Evolutionary conservation across 768 basidiomycete species (phyloP).

Genomic region (Krasilnikovozyma curviuscula): DNA sequence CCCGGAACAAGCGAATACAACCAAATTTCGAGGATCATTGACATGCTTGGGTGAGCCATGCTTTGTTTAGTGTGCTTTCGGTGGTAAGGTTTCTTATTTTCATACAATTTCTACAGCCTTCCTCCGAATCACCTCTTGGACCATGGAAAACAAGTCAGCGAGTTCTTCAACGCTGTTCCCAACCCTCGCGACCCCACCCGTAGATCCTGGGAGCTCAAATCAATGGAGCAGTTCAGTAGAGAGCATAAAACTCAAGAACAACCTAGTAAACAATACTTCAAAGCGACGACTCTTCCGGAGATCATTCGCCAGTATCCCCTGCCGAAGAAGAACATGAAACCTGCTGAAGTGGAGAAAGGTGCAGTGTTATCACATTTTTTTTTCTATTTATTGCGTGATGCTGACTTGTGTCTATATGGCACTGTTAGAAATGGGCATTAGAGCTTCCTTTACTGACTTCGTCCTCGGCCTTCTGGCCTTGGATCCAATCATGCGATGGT

Average conservation of each 20-base stretch:
- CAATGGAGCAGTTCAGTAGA: constrained; percentile 79
- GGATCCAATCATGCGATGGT: constrained; percentile 90
- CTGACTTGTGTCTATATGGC: not conserved
- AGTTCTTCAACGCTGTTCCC: constrained; percentile 92
- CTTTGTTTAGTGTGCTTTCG: not conserved
- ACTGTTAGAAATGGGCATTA: constrained; percentile 64
- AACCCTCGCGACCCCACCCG: constrained; percentile 1
- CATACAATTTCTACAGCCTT: constrained; percentile 34
- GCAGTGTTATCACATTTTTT: constrained; percentile 15
- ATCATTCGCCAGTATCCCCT: constrained; percentile 94
- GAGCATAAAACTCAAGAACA: constrained; percentile 94
- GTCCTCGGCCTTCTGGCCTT: constrained; percentile 82
- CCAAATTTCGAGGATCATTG: constrained; percentile 86
- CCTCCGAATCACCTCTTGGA: constrained; percentile 88
- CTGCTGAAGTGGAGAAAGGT: constrained; percentile 78
- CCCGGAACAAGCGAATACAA: constrained; percentile 99
- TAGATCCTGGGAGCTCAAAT: constrained; percentile 69
- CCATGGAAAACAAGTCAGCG: constrained; percentile 78
- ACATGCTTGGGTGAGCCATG: constrained; percentile 79
- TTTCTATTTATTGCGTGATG: not conserved
- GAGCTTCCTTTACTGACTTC: constrained; percentile 92
- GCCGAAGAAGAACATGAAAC: constrained; percentile 55
- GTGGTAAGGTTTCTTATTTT: too few relatives aligned
- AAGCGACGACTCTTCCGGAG: constrained; percentile 76
- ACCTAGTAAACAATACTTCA: constrained; percentile 97